Conservation (phyloP, 495 filamentous ascomycete genomes). For the Elasticomyces elasticus region DNA sequence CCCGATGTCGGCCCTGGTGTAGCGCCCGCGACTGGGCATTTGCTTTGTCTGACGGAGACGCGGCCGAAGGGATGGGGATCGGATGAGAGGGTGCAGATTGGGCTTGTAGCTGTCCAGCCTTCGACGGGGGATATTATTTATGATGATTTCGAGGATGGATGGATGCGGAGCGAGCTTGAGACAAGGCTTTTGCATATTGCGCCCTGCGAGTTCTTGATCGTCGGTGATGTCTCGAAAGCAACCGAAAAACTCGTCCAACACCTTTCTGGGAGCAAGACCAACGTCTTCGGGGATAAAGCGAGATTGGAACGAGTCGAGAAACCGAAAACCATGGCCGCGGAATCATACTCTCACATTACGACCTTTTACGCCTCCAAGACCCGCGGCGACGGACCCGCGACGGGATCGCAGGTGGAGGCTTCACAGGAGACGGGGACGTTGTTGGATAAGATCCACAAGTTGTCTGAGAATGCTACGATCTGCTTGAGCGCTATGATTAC, state of each 20-base stretch:
- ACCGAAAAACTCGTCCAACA: constrained; percentile 90
- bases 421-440: constrained; percentile 43
- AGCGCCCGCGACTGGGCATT: constrained; percentile 71
- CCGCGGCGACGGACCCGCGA: constrained; percentile 36
- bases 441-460: constrained; percentile 74
- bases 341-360: constrained; percentile 80
- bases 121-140: constrained; percentile 94
- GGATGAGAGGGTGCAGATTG: constrained; percentile 88
- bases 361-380: constrained; percentile 89
- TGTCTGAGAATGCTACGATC: constrained; percentile 78
- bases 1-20: constrained; percentile 35
- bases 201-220: constrained; percentile 91
- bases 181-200: constrained; percentile 89
- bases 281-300: constrained; percentile 84
- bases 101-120: constrained; percentile 89
- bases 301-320: constrained; percentile 71
- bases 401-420: constrained; percentile 15
- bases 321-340: constrained; percentile 70
- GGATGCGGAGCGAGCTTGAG: constrained; percentile 96
- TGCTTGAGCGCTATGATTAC: constrained; percentile 96
- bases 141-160: constrained; percentile 93
- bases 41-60: constrained; percentile 86
- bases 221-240: constrained; percentile 82
- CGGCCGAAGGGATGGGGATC: constrained; percentile 76
- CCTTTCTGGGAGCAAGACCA: constrained; percentile 77